A percentile compares a stretch with the other conserved stretches of the same genome.
Conservation (phyloP, 2,329 filamentous ascomycete species). For the Scedosporium boydii region DNA sequence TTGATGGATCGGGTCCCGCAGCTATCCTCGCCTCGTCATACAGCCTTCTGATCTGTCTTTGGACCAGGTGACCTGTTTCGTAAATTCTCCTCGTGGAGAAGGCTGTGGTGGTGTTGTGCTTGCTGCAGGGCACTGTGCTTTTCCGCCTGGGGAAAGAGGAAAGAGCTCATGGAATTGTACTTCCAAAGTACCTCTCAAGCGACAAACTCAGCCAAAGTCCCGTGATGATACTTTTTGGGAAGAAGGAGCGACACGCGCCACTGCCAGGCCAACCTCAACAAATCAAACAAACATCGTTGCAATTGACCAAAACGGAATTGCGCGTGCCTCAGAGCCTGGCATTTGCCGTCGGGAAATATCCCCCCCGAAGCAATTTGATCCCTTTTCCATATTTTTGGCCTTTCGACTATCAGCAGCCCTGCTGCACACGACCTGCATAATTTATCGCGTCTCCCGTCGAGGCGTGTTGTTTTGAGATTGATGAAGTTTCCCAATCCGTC, state of each 20-base stretch:
- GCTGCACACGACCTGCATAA: not conserved
- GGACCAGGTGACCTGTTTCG: not conserved
- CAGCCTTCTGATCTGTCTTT: not conserved
- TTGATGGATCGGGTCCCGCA: not conserved
- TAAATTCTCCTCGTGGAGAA: not conserved
- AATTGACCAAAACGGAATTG: not conserved
- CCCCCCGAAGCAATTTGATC: too few species aligned
- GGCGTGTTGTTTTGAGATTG: not conserved
- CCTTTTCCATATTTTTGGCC: too few species aligned
- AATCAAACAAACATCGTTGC: not conserved
- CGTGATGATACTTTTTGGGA: not conserved
- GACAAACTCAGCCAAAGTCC: not conserved
- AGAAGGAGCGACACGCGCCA: not conserved
- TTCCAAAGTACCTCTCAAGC: not conserved
- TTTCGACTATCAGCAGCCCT: not conserved
- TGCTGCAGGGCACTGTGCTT: not conserved
- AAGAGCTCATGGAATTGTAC: not conserved
- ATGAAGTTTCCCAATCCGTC: not conserved
- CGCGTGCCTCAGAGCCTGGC: too few species aligned
- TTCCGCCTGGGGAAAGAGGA: too few species aligned
- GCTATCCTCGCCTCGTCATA: not conserved
- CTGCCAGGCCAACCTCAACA: conserved; percentile 1
- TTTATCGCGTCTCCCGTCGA: not conserved
- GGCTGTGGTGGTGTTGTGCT: not conserved
- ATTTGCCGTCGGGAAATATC: too few species aligned